Percentiles rank a stretch among this genome's conserved stretches.
Evolutionary conservation across 352 stramenopile species (phyloP).

Genomic region (Hyaloperonospora arabidopsidis): DNA sequence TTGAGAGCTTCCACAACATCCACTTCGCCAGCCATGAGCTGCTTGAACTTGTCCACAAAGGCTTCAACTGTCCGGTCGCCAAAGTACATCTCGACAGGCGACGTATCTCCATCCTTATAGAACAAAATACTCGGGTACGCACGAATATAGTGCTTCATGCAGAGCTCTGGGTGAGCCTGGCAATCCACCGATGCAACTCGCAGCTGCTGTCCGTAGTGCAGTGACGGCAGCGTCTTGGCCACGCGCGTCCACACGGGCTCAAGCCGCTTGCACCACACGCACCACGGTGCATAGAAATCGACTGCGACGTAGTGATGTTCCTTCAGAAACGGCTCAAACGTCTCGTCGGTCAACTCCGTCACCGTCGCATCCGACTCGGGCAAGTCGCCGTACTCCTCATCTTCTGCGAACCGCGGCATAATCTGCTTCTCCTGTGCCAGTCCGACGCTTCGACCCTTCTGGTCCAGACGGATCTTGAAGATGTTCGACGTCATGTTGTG

Average conservation of each 20-base stretch:
- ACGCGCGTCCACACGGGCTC: constrained; percentile 94
- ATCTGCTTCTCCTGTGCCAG: constrained; percentile 86
- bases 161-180: constrained; percentile 88
- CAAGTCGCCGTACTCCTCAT: constrained; percentile 59
- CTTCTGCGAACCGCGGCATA: constrained; percentile 61
- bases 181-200: constrained; percentile 89
- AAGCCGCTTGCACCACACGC: constrained; percentile 95
- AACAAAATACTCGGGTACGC: constrained; percentile 95
- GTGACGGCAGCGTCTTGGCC: constrained; percentile 83
- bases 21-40: constrained; percentile 69
- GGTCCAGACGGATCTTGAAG: constrained; percentile 91
- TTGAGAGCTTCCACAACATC: constrained; percentile 79
- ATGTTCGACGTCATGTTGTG: constrained; percentile 99
- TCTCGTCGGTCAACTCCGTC: constrained; percentile 69
- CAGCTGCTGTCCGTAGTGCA: constrained; percentile 79
- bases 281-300: constrained; percentile 95
- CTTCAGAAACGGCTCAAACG: constrained; percentile 89
- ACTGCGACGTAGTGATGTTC: constrained; percentile 94
- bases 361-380: constrained; percentile 70
- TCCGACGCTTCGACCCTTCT: constrained; percentile 76
- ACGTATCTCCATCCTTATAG: constrained; percentile 89
- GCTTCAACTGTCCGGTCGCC: constrained; percentile 89
- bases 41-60: constrained; percentile 88
- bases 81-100: constrained; percentile 93
- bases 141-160: constrained; percentile 92